A percentile compares a stretch with the other conserved stretches of the same genome.
Conservation (phyloP, 2,329 filamentous ascomycete species). For the Zalaria obscura region DNA sequence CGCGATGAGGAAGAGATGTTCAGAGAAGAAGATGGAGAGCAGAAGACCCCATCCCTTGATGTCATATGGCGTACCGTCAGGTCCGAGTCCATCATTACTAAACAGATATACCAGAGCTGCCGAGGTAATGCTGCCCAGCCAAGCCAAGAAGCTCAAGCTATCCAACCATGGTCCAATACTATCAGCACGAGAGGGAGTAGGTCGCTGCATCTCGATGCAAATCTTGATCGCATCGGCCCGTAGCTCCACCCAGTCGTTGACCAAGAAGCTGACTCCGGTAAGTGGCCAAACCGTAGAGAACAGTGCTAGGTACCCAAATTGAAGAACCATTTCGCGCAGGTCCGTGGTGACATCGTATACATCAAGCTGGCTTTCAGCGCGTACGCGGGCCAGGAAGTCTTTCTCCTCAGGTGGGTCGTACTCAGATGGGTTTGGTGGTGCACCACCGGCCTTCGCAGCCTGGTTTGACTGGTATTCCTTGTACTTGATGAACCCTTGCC, state of each 20-base stretch:
- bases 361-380: conserved; percentile 67
- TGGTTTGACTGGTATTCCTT: conserved; percentile 54
- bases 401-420: conserved; percentile 65
- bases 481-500: conserved; percentile 62
- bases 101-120: conserved; percentile 86
- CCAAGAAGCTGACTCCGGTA: conserved; percentile 73
- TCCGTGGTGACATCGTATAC: conserved; percentile 83
- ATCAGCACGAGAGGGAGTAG: conserved; percentile 78
- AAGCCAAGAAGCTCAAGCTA: conserved; percentile 76
- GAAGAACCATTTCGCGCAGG: conserved; percentile 81
- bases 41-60: conserved; percentile 73
- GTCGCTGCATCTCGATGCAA: conserved; percentile 73
- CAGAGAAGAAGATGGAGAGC: conserved; percentile 67
- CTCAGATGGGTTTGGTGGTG: conserved; percentile 24
- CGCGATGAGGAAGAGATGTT: conserved; percentile 76
- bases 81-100: conserved; percentile 51
- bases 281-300: conserved; percentile 93
- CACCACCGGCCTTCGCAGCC: conserved; percentile 40
- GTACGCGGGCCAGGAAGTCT: conserved; percentile 65
- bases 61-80: conserved; percentile 50
- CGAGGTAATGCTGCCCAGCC: conserved; percentile 81
- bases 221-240: conserved; percentile 92
- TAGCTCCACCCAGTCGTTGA: conserved; percentile 95
- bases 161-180: conserved; percentile 90
- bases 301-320: conserved; percentile 72